Evolutionary conservation across 148 eudicot species (phyloP), one percentile per base, ranked within the genome.

Genomic region (Camellia sinensis): DNA sequence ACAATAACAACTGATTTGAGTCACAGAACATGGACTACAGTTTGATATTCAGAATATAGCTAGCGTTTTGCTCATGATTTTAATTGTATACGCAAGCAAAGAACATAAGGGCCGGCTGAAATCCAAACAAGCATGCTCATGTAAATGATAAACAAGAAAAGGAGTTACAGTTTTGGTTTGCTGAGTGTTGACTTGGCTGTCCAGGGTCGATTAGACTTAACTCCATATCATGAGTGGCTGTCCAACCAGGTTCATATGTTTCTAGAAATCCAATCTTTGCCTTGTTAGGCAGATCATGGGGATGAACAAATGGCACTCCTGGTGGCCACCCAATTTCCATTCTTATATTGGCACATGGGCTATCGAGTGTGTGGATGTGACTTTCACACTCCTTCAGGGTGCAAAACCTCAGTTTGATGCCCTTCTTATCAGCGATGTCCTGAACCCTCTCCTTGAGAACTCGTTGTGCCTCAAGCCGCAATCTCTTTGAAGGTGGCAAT

Each of bases 201-300:
- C 95, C 97, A 75, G 89, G 86, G 77, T 91, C 95, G 29, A 92
- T 86, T 71, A 91, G 83, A 89, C 87, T 91, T 83, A 90, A 83
- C 75, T 96, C 99, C 92, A 92, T 86, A 84, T 91, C 98, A 78
- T 96, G 94, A 4, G 95, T 90, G 77, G 94, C 91, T 53, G 92
- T 90, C 99, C 99, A 96, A 87, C 99, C 97, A 80, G 98, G 99
- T 87, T 96, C 99, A 87, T 92, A 96, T 45, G 98, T 91, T 86
- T 96, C 99, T 73, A 96, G 93, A 85, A 96, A 96, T 71, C 98
- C 94, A 74, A 94, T 89, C 85, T 96, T 96, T 70, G 99, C 99
- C 84, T 96, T 96, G 90, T 96, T 96, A 54, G 99, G 98, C 45
- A 96, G 89, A 91, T 96, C 99, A 84, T 96, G 99, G 56, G 99